Percentiles rank a stretch among this genome's conserved stretches.
phyloP scores from a whole-genome alignment of 2,329 filamentous ascomycete genomes.

The Thielaviopsis populi region DNA sequence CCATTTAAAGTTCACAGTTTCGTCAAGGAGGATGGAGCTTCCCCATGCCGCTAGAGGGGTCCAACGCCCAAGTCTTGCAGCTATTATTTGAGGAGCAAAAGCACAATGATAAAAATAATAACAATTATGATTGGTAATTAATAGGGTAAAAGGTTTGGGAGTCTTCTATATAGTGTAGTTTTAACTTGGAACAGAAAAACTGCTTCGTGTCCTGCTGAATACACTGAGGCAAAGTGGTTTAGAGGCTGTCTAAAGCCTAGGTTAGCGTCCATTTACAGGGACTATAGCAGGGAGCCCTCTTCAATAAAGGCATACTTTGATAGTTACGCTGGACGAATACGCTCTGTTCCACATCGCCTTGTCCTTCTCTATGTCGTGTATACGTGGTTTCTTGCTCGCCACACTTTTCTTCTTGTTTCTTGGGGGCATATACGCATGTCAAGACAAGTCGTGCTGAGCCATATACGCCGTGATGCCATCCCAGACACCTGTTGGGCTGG shows the following conservation, averaged over 20 bases:
- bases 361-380: background rate
- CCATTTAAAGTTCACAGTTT: no score
- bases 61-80: background rate
- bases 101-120: background rate
- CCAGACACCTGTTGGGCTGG: conserved; percentile 66
- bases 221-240: background rate
- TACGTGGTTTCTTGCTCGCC: background rate
- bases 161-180: no score
- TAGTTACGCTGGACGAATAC: background rate
- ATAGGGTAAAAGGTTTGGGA: no score
- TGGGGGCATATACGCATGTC: background rate
- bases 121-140: no score
- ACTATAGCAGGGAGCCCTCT: background rate
- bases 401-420: background rate
- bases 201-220: background rate
- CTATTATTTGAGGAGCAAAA: background rate
- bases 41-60: background rate
- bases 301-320: background rate
- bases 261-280: background rate
- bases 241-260: background rate
- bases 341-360: background rate
- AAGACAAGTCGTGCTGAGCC: background rate
- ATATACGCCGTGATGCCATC: conserved; percentile 42
- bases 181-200: no score
- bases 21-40: background rate